phyloP scores from a whole-genome alignment of 2,329 filamentous ascomycete genomes.

The Ascochyta rabiei region DNA sequence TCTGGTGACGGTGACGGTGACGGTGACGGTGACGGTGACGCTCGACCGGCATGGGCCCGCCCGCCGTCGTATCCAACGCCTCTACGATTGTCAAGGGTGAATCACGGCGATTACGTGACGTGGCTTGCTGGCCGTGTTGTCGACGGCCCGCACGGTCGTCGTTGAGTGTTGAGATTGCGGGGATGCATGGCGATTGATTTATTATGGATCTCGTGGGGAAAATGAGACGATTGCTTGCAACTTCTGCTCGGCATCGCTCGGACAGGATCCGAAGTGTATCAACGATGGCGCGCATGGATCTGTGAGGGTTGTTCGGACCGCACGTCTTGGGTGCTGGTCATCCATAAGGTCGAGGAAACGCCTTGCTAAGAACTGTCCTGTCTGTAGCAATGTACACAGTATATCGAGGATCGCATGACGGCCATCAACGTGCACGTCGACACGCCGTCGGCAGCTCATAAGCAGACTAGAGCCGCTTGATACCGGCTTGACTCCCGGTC shows the following conservation, averaged over 20 bases:
- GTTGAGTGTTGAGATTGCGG: slow-evolving; percentile 12
- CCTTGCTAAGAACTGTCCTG: slow-evolving; percentile 24
- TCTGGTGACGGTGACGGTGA: slow-evolving; percentile 42
- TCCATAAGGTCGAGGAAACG: slow-evolving; percentile 31
- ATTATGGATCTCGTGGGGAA: slow-evolving; percentile 14
- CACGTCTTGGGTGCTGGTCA: slow-evolving; percentile 21
- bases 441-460: slow-evolving; percentile 4
- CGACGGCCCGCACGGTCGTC: slow-evolving; percentile 17
- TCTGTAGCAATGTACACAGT: slow-evolving; percentile 1
- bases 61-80: slow-evolving; percentile 25
- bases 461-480: slow-evolving; percentile 5
- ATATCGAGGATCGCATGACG: neutral
- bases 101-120: slow-evolving; percentile 31
- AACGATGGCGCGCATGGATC: neutral
- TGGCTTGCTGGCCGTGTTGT: slow-evolving; percentile 24
- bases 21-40: too few relatives aligned
- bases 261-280: slow-evolving; percentile 1
- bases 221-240: slow-evolving; percentile 6
- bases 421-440: neutral
- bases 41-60: slow-evolving; percentile 20
- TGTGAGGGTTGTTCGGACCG: neutral
- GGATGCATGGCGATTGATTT: neutral
- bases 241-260: neutral
- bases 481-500: slow-evolving; percentile 17
- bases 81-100: slow-evolving; percentile 8